Percentiles rank a stretch among this genome's conserved stretches.
These are phyloP conservation scores for Microthyrium microscopicum DNA, from an alignment of 2,329 filamentous ascomycete genomes.

Conservation along the genomic window DNA sequence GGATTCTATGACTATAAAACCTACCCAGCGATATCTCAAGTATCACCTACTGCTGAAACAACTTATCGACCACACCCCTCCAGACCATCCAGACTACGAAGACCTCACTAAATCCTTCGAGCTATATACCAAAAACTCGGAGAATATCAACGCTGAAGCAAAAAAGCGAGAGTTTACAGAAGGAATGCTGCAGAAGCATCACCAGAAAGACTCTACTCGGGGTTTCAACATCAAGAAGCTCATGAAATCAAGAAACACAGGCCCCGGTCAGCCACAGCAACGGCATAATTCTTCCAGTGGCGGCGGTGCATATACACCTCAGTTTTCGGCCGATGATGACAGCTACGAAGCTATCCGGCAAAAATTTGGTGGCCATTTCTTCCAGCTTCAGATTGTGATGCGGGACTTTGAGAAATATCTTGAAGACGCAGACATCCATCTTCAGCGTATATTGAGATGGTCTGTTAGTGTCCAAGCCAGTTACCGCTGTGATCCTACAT, in stretches of 20 bases:
- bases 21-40: slow-evolving; percentile 84
- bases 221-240: slow-evolving; percentile 56
- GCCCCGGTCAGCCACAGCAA: slow-evolving; percentile 67
- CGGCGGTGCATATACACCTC: too few relatives aligned
- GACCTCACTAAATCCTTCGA: slow-evolving; percentile 56
- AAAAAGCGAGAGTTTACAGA: slow-evolving; percentile 87
- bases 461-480: too few relatives aligned
- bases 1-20: slow-evolving; percentile 92
- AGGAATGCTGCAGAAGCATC: slow-evolving; percentile 79
- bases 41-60: slow-evolving; percentile 77
- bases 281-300: slow-evolving; percentile 44
- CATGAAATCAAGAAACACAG: slow-evolving; percentile 75
- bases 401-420: slow-evolving; percentile 90
- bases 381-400: slow-evolving; percentile 80
- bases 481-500: too few relatives aligned
- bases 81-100: slow-evolving; percentile 66
- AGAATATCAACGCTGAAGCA: slow-evolving; percentile 81
- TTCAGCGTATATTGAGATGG: too few relatives aligned
- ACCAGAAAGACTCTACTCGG: slow-evolving; percentile 78
- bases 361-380: slow-evolving; percentile 80
- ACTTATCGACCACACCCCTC: slow-evolving; percentile 61
- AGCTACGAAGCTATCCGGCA: slow-evolving; percentile 69
- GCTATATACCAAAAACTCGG: slow-evolving; percentile 44
- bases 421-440: slow-evolving; percentile 61
- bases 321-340: slow-evolving; percentile 63